Conservation (phyloP, 768 basidiomycete species). For the Boletus eberwhitei region DNA sequence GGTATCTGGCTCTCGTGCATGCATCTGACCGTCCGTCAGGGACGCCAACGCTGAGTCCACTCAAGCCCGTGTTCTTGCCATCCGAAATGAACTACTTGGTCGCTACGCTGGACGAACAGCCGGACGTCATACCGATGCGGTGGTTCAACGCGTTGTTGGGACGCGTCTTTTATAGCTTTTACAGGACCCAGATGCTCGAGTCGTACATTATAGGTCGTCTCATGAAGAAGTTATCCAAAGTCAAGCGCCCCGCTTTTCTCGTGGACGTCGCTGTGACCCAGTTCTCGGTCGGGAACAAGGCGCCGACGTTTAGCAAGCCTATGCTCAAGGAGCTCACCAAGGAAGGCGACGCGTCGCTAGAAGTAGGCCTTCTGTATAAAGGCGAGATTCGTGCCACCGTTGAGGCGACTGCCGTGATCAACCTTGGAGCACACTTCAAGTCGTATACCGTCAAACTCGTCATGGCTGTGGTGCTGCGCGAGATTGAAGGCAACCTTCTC, state of each 20-base stretch:
- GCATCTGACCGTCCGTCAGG: slow-evolving; percentile 64
- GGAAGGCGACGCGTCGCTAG: slow-evolving; percentile 89
- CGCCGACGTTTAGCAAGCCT: slow-evolving; percentile 90
- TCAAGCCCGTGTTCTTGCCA: slow-evolving; percentile 64
- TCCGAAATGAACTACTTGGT: slow-evolving; percentile 83
- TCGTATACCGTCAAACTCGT: slow-evolving; percentile 88
- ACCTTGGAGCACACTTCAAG: slow-evolving; percentile 79
- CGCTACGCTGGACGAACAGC: slow-evolving; percentile 82
- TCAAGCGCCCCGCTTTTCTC: slow-evolving; percentile 85
- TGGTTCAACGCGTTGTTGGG: slow-evolving; percentile 97
- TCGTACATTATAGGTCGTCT: slow-evolving; percentile 79
- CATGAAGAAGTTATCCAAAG: slow-evolving; percentile 92
- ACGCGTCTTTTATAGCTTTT: slow-evolving; percentile 88
- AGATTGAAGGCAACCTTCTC: slow-evolving; percentile 87
- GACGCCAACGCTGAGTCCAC: slow-evolving; percentile 56
- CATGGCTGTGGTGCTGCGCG: slow-evolving; percentile 82
- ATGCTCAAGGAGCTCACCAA: slow-evolving; percentile 97
- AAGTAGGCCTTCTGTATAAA: slow-evolving; percentile 79
- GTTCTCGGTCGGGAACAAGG: slow-evolving; percentile 80
- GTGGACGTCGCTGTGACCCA: slow-evolving; percentile 83
- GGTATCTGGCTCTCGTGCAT: slow-evolving; percentile 82
- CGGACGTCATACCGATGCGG: slow-evolving; percentile 94
- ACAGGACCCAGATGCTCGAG: slow-evolving; percentile 80
- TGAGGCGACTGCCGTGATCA: slow-evolving; percentile 85
- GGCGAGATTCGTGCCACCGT: slow-evolving; percentile 89